A percentile compares a stretch with the other conserved stretches of the same genome.
phyloP scores from a whole-genome alignment of 2,329 filamentous ascomycete genomes.

The Esteya vermicola region DNA sequence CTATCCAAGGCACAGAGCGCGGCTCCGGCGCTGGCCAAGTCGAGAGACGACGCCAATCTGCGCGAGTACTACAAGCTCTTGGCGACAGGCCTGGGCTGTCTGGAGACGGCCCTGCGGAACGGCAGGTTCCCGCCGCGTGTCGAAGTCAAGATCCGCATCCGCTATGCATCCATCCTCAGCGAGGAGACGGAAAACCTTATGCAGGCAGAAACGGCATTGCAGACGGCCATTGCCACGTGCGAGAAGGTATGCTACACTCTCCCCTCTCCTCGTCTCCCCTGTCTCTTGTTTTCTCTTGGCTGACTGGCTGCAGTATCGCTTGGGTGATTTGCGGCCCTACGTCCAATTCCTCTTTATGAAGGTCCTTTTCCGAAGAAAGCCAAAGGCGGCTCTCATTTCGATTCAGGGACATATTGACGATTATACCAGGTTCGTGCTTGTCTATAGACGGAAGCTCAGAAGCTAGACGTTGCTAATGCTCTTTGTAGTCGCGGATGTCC shows the following conservation, averaged over 20 bases:
- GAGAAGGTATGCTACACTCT: conserved; percentile 35
- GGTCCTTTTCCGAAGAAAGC: conserved; percentile 54
- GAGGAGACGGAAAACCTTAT: conserved; percentile 66
- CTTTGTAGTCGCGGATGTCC: conserved; percentile 35
- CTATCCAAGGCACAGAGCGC: conserved; percentile 50
- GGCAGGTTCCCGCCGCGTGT: conserved; percentile 45
- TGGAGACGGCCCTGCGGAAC: conserved; percentile 54
- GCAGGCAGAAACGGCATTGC: conserved; percentile 58
- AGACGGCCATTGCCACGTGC: conserved; percentile 56
- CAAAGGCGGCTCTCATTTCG: conserved; percentile 58
- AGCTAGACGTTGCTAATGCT: neutral
- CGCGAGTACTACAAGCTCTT: conserved; percentile 60
- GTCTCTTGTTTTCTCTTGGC: neutral
- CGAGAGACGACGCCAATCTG: conserved; percentile 35
- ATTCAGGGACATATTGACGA: conserved; percentile 56
- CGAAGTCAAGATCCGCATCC: conserved; percentile 54
- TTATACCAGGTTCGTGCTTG: conserved; percentile 41
- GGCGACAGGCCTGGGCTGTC: conserved; percentile 56
- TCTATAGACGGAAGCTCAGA: too few relatives aligned
- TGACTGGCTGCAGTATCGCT: conserved; percentile 29
- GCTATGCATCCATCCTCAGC: conserved; percentile 56
- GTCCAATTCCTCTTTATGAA: conserved; percentile 63
- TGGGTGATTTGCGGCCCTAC: conserved; percentile 57
- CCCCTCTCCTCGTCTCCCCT: too few relatives aligned
- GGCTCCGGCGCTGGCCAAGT: conserved; percentile 31